These are phyloP conservation scores for Glycine tomentella DNA, from an alignment of 306 rosid species.

Conservation along the genomic window DNA sequence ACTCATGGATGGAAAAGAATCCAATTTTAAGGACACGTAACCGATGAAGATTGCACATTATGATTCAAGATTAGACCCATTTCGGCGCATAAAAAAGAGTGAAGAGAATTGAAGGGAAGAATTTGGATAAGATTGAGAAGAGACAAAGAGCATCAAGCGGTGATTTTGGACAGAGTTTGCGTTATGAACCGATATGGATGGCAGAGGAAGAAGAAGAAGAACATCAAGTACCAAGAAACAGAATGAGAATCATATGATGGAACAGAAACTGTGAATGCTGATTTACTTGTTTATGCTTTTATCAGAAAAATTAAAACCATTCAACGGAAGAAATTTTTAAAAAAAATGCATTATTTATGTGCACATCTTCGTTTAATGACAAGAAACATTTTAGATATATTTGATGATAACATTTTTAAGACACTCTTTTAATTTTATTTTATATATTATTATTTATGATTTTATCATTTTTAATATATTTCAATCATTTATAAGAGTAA, in stretches of 20 bases:
- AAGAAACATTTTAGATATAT: neutral
- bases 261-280: conserved; percentile 12
- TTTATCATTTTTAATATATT: neutral
- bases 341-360: neutral
- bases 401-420: neutral
- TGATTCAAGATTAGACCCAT: conserved; percentile 45
- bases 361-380: neutral
- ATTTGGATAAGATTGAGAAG: conserved; percentile 47
- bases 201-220: conserved; percentile 59
- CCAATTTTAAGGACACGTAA: conserved; percentile 39
- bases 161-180: conserved; percentile 48
- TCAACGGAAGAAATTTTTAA: neutral
- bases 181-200: conserved; percentile 59
- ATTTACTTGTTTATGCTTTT: neutral
- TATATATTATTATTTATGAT: too few species aligned
- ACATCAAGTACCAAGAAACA: conserved; percentile 9
- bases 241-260: conserved; percentile 21
- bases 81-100: conserved; percentile 21
- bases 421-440: too few species aligned
- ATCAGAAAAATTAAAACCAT: neutral
- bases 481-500: neutral
- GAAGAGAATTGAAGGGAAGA: conserved; percentile 8
- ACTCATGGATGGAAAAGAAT: conserved; percentile 39
- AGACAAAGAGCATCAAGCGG: conserved; percentile 49
- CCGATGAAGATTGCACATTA: conserved; percentile 43